Evolutionary conservation across 768 basidiomycete genomes (phyloP).

Genomic region (Tylopilus cervinicoccineus): DNA sequence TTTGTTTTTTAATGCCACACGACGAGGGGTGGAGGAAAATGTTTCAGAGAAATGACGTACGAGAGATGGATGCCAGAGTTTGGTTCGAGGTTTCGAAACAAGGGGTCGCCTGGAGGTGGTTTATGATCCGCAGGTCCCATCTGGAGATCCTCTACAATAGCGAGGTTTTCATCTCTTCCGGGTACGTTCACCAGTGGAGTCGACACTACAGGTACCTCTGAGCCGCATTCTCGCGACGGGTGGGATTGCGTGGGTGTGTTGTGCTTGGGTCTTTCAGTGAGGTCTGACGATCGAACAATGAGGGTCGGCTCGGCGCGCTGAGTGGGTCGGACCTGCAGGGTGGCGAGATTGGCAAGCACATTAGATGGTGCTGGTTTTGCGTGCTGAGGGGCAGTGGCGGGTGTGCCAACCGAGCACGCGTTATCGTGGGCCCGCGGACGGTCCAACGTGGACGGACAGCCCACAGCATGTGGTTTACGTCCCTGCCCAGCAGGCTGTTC

Average conservation of each 20-base stretch:
- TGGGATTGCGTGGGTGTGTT: slow-evolving; percentile 3
- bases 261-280: slow-evolving; percentile 17
- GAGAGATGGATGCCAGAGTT: slow-evolving; percentile 82
- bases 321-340: slow-evolving; percentile 25
- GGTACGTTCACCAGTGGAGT: slow-evolving; percentile 5
- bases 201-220: slow-evolving; percentile 1
- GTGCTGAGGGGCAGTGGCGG: slow-evolving; percentile 7
- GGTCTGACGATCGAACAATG: slow-evolving; percentile 31
- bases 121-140: slow-evolving; percentile 77
- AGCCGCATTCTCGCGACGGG: slow-evolving; percentile 7
- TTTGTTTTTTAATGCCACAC: background rate
- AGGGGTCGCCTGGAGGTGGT: slow-evolving; percentile 66
- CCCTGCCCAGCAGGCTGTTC: slow-evolving; percentile 25
- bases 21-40: background rate
- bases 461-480: slow-evolving; percentile 16
- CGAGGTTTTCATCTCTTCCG: slow-evolving; percentile 56
- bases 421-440: slow-evolving; percentile 14
- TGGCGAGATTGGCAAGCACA: slow-evolving; percentile 49
- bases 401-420: slow-evolving; percentile 6
- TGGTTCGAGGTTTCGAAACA: slow-evolving; percentile 80
- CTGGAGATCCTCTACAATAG: slow-evolving; percentile 71
- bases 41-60: slow-evolving; percentile 45
- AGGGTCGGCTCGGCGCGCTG: slow-evolving; percentile 11
- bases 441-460: slow-evolving; percentile 7
- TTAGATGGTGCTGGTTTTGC: slow-evolving; percentile 46